Base-by-base conservation (phyloP, 179 eudicot genomes). In the Dionaea muscipula region DNA sequence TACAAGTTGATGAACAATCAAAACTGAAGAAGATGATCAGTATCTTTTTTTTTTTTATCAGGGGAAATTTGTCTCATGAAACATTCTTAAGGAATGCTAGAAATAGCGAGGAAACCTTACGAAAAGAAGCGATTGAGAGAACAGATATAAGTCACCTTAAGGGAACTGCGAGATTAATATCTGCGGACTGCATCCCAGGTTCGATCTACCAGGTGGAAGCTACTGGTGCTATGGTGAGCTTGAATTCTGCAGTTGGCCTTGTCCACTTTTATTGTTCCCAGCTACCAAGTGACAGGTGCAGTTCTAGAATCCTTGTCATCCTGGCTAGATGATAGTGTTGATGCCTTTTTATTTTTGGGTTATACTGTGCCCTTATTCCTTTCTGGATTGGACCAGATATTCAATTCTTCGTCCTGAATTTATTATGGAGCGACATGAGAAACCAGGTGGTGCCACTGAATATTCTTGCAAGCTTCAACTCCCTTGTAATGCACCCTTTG, bases 401-500 rank as follows among this genome's bases (percentile, higher is more conserved):
- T 91, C 98, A 57, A 91, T 91, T 59, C 96, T 91, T 53, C 96
- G 78, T 53, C 98, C 98, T 24, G 98, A 91, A 69, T 91, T 91
- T 72, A 80, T 84, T 48, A 84, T 91, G 96, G 80, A 75, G 79
- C 78, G 79, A 59, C 96, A 87, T 74, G 98, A 91, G 68, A 91
- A 75, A 74, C 79, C 81, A 31, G 93, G 78, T 39, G 77, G 78
- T 20, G 68, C 86, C 44, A 72, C 75, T 37, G 98, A 91, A 59
- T 91, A 82, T 75, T 87, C 98, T 48, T 91, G 96, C 73, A 82
- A 82, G 84, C 96, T 91, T 62, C 96, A 87, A 62, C 98, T 91
- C 53, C 98, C 96, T 19, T 87, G 96, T 71, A 91, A 87, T 81
- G 96, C 98, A 47, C 94, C 96, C 18, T 87, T 91, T 49, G 94